phyloP scores from a whole-genome alignment of 305 asterid species.

The Solanum hybrid region DNA sequence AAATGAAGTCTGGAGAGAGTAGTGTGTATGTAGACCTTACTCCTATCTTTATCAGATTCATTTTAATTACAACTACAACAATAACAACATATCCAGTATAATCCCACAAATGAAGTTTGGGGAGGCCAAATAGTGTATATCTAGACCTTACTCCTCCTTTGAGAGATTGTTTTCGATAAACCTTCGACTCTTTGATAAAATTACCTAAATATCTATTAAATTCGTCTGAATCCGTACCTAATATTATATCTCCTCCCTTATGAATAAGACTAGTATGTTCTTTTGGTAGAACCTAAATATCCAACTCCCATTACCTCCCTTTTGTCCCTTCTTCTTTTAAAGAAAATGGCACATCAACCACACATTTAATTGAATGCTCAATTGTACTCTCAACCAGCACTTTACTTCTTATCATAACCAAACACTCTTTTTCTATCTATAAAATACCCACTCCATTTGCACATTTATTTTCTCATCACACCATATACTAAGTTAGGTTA shows the following conservation, averaged over 20 bases:
- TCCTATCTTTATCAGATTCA: not conserved
- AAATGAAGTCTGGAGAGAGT: not conserved
- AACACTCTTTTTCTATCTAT: not conserved
- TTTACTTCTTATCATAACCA: not conserved
- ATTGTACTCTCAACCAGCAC: not conserved
- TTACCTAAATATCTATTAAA: not conserved
- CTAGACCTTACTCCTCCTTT: not conserved
- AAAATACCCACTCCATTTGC: not conserved
- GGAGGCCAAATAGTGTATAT: not conserved
- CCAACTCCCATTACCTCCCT: not conserved
- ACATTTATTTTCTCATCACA: not conserved
- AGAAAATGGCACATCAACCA: conserved; percentile 2
- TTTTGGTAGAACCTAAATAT: not conserved
- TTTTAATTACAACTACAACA: not conserved
- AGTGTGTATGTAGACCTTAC: not conserved
- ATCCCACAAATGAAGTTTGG: not conserved
- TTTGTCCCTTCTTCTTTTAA: not conserved
- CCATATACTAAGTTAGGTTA: not conserved
- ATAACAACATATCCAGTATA: not conserved
- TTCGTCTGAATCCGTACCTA: not conserved
- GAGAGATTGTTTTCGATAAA: not conserved
- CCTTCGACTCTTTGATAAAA: not conserved
- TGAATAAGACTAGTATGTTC: not conserved
- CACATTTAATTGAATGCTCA: not conserved
- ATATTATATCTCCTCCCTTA: not conserved